These are phyloP conservation scores for Raffaelea ambrosiae DNA, from an alignment of 2,329 filamentous ascomycete genomes.

Conservation along the genomic window DNA sequence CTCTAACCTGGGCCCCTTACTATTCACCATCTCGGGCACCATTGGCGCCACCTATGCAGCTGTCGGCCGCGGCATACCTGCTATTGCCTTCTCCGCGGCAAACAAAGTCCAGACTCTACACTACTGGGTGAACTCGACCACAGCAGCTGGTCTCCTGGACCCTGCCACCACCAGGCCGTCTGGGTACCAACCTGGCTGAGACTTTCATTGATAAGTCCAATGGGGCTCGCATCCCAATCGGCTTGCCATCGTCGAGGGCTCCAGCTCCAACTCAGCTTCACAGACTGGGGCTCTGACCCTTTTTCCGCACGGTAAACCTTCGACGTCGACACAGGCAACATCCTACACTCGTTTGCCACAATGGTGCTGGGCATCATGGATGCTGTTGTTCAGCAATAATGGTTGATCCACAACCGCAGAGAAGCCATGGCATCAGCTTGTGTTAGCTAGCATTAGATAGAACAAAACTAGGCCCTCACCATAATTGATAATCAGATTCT, in stretches of 20 bases:
- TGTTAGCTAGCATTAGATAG: too few species aligned
- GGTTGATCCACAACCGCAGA: too few species aligned
- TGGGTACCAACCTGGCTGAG: constrained; percentile 14
- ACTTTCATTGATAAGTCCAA: constrained; percentile 15
- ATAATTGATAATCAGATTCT: too few species aligned
- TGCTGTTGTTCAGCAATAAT: too few species aligned
- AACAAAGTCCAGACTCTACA: constrained; percentile 32
- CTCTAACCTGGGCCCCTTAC: constrained; percentile 43
- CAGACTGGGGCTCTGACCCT: too few species aligned
- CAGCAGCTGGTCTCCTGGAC: constrained; percentile 13
- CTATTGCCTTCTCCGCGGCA: constrained; percentile 37
- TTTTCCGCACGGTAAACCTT: too few species aligned
- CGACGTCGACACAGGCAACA: too few species aligned
- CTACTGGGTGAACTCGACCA: constrained; percentile 26
- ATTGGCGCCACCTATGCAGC: constrained; percentile 42
- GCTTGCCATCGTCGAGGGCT: constrained; percentile 6
- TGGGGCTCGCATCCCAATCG: too few species aligned
- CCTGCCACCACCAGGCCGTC: constrained; percentile 13
- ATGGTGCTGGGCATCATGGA: too few species aligned
- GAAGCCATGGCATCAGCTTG: too few species aligned
- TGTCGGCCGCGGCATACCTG: constrained; percentile 38
- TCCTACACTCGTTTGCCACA: too few species aligned
- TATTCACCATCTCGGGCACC: constrained; percentile 43
- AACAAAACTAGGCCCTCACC: too few species aligned
- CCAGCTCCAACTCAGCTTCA: not conserved